Base-by-base conservation (phyloP, 2,329 filamentous ascomycete genomes). In the Arachnopeziza araneosa region DNA sequence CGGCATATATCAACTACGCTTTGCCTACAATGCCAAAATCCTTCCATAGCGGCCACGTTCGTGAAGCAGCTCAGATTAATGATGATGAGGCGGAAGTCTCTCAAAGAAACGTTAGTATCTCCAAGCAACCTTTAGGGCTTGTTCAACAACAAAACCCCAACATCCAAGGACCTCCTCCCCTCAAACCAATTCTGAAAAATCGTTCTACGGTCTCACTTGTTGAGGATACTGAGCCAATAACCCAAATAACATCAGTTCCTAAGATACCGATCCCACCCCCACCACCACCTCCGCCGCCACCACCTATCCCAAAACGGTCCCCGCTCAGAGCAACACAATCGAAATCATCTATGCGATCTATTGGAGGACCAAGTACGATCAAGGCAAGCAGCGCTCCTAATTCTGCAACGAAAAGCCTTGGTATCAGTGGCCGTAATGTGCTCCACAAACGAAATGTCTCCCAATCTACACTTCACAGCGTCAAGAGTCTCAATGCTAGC, bases 51-150 rank as follows among this genome's bases (percentile, higher is more conserved):
- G 73, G 78, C 0, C 81, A 83, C 64, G 68, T 81, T 21, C 75
- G 80, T 49, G 81, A 84, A 67, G 66, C 70, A 9, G 79, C 81
- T 1, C 80, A 83, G 50, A 81, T 83, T 55, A 76, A 77, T 7
- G 75, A 75, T 17, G 72, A 74, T 49, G 73, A 75, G 19, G 65
- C 60, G 2, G 60, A 66, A 30, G 54, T 67, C 32, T 23, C 56
- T 54, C 51, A 63, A 53, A 50, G 49, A 23, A 63, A 60, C 21
- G 30, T 52, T 12, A 58, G 54, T 48, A 50, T 51, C 12, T 58
- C 58, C 7, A 69, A 67, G 10, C 66, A 69, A 36, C 68, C 67
- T 14, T 58, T 71, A 7, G 68, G 63, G 19, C 30, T 67, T 12
- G 50, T 69, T 23, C 63, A 66, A 30, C 66, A 69, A 23, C 21